Conservation (phyloP, 2,329 filamentous ascomycete species). For the Dothiorella sarmentorum region DNA sequence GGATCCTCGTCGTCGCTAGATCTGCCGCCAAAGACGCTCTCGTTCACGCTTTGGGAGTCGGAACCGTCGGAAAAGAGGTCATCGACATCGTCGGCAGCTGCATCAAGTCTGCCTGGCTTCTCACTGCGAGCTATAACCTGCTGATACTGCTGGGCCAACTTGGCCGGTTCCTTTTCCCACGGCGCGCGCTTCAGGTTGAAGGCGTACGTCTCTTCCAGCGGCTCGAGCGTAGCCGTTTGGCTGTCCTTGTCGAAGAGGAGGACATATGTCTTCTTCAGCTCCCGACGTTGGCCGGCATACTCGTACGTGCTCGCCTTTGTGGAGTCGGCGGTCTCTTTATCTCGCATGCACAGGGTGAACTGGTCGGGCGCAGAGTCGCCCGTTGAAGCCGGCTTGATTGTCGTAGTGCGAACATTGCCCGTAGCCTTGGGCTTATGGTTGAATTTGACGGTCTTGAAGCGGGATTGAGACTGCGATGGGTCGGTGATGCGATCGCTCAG, state of each 20-base stretch:
- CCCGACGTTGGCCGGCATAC: constrained; percentile 39
- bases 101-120: background rate
- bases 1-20: constrained; percentile 32
- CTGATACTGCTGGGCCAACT: constrained; percentile 63
- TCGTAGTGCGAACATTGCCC: constrained; percentile 29
- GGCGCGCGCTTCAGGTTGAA: constrained; percentile 79
- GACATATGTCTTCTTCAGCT: constrained; percentile 38
- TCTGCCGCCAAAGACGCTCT: background rate
- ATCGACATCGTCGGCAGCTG: constrained; percentile 22
- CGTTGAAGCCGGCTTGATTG: constrained; percentile 26
- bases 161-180: constrained; percentile 59
- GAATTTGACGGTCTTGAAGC: constrained; percentile 17
- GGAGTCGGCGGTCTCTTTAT: constrained; percentile 23
- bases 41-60: background rate
- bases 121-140: constrained; percentile 52
- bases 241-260: constrained; percentile 73
- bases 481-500: constrained; percentile 15
- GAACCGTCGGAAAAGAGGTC: constrained; percentile 28
- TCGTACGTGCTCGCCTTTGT: constrained; percentile 32
- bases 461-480: background rate
- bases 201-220: constrained; percentile 74
- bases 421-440: constrained; percentile 45
- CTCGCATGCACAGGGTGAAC: constrained; percentile 29
- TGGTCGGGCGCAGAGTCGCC: constrained; percentile 23
- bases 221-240: constrained; percentile 78